These are phyloP conservation scores for Malania oleifera DNA, from an alignment of 164 flowering plant species.

Conservation along the genomic window DNA sequence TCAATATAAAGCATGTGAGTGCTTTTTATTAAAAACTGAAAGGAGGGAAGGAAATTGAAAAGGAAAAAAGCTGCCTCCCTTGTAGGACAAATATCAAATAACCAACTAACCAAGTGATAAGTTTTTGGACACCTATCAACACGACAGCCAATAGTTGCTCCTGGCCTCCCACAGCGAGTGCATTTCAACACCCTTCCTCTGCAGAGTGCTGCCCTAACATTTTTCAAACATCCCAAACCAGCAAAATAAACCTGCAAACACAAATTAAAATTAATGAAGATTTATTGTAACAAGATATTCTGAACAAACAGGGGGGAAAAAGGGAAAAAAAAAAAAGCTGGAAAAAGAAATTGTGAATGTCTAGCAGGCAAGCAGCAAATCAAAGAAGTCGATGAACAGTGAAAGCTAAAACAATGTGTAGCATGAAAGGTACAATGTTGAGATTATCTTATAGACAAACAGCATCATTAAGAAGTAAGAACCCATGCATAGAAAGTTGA, in stretches of 20 bases:
- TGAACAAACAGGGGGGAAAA: too few species aligned
- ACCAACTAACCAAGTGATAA: constrained; percentile 78
- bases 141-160: constrained; percentile 98
- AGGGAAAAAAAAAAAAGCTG: neutral
- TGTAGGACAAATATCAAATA: constrained; percentile 1
- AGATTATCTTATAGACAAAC: constrained; percentile 10
- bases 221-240: constrained; percentile 87
- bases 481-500: constrained; percentile 7
- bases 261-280: constrained; percentile 1
- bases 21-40: constrained; percentile 1
- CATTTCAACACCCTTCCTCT: constrained; percentile 92
- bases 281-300: constrained; percentile 1
- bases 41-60: neutral
- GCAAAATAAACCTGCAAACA: constrained; percentile 91
- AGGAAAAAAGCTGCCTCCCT: neutral
- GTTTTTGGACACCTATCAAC: constrained; percentile 97
- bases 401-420: neutral
- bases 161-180: constrained; percentile 91
- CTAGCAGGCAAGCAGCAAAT: neutral
- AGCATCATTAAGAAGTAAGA: constrained; percentile 4
- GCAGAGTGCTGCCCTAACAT: constrained; percentile 89
- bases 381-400: neutral
- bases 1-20: neutral
- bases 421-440: neutral
- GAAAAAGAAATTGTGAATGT: neutral